A percentile compares a stretch with the other conserved stretches of the same genome.
Conservation (phyloP, 495 filamentous ascomycete genomes). For the Penicillium ucsense region DNA sequence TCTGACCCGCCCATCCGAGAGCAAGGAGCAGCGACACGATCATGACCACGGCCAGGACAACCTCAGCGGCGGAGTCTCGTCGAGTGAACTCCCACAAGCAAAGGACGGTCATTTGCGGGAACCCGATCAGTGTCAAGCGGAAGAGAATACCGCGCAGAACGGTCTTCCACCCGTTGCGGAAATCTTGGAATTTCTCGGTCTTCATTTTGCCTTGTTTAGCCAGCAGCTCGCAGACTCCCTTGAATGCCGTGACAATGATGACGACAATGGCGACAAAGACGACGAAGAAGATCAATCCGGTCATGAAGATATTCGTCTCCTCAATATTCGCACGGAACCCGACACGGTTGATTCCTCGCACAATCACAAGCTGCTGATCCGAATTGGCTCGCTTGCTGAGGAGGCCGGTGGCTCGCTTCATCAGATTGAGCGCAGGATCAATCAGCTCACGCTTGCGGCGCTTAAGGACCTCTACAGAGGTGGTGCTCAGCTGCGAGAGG, state of each 20-base stretch:
- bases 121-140: slow-evolving; percentile 82
- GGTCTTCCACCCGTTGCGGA: slow-evolving; percentile 83
- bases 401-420: slow-evolving; percentile 33
- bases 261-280: slow-evolving; percentile 68
- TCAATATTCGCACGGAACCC: slow-evolving; percentile 82
- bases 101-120: slow-evolving; percentile 83
- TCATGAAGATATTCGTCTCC: slow-evolving; percentile 88
- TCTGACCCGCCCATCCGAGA: slow-evolving; percentile 78
- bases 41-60: slow-evolving; percentile 84
- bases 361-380: slow-evolving; percentile 50
- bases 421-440: slow-evolving; percentile 29
- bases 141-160: slow-evolving; percentile 89
- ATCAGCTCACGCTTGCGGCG: slow-evolving; percentile 39
- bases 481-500: slow-evolving; percentile 59
- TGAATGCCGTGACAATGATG: slow-evolving; percentile 68
- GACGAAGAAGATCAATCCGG: slow-evolving; percentile 82
- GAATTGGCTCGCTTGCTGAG: slow-evolving; percentile 31
- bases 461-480: slow-evolving; percentile 81
- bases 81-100: slow-evolving; percentile 92
- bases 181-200: slow-evolving; percentile 82
- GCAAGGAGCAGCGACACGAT: slow-evolving; percentile 71
- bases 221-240: slow-evolving; percentile 63
- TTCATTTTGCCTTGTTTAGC: slow-evolving; percentile 71
- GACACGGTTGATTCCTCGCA: slow-evolving; percentile 83
- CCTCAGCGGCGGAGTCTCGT: slow-evolving; percentile 75